Base-by-base conservation (phyloP, 306 rosid species). In the Luffa aegyptiaca region DNA sequence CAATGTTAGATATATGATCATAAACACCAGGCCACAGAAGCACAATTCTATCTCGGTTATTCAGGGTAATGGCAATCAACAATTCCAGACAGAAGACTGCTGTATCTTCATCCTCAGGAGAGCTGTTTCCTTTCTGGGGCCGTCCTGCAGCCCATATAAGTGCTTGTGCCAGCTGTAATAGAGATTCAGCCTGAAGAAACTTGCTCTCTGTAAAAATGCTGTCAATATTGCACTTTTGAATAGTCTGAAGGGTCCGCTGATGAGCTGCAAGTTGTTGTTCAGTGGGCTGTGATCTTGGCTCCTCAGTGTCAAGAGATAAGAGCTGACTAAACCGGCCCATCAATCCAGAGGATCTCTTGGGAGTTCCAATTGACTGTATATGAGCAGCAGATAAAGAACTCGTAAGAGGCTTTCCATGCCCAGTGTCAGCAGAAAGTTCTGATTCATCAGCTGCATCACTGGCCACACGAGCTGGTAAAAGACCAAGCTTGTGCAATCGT, bases 241-340 rank as follows among this genome's bases (percentile, higher is more conserved):
- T 91, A 41, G 99, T 96, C 71, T 96, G 94, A 80, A 91, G 89
- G 84, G 97, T 91, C 76, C 96, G 96, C 76, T 96, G 96, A 90
- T 90, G 99, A 85, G 99, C 99, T 77, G 97, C 97, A 71, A 95
- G 92, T 81, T 95, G 97, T 83, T 95, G 97, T 86, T 93, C 99
- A n/a, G 98, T 95, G 81, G 99, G 99, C 82, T 93, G 99, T 78
- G 94, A 93, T 84, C 94, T 91, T 79, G 97, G 97, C 84, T 95
- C 97, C 85, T 95, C 99, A 3, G 97, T 93, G 76, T 95, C 97
- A 80, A 95, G 97, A 84, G 99, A 95, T 82, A 95, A 87, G 57
- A 95, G 93, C 84, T 95, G 99, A 86, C 99, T 95, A 84, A 95
- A 95, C 83, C 99, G 87, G 76, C 99, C 97, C 97, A 95, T 95